Conservation (phyloP, 108 stramenopile species). For the Aurantiochytrium sp. region DNA sequence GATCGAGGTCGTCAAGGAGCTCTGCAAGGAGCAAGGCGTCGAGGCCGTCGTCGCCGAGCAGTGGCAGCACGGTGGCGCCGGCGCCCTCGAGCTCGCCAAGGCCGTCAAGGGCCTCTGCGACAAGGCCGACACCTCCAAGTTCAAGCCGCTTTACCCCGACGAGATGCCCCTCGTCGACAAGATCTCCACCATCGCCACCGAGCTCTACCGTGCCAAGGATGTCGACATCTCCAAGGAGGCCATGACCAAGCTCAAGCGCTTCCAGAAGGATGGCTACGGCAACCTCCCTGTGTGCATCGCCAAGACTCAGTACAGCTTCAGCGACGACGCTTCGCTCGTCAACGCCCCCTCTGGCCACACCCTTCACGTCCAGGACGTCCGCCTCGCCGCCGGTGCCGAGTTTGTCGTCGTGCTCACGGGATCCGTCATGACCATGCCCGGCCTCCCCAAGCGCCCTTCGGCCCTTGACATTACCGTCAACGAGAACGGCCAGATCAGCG, state of each 20-base stretch:
- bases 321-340: conserved; percentile 2
- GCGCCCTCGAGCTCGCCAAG: conserved; percentile 19
- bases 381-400: conserved; percentile 22
- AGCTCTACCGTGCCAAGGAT: background rate
- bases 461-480: conserved; percentile 31
- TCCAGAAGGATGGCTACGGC: conserved; percentile 18
- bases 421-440: conserved; percentile 25
- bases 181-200: conserved; percentile 22
- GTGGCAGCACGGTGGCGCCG: conserved; percentile 16
- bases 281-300: conserved; percentile 30
- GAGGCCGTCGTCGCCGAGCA: conserved; percentile 23
- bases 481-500: conserved; percentile 26
- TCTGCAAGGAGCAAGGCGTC: background rate
- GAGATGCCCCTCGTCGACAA: conserved; percentile 14
- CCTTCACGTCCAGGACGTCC: conserved; percentile 2
- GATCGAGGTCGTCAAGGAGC: background rate
- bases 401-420: conserved; percentile 26
- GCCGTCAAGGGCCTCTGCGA: background rate
- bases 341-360: conserved; percentile 5
- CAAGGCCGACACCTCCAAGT: conserved; percentile 8
- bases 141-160: conserved; percentile 16
- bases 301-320: conserved; percentile 33
- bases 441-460: conserved; percentile 26
- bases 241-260: background rate
- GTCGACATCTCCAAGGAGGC: conserved; percentile 18